Evolutionary conservation across 1,139 yeast genomes (phyloP).

Genomic region (Sugiyamaella pinicola): DNA sequence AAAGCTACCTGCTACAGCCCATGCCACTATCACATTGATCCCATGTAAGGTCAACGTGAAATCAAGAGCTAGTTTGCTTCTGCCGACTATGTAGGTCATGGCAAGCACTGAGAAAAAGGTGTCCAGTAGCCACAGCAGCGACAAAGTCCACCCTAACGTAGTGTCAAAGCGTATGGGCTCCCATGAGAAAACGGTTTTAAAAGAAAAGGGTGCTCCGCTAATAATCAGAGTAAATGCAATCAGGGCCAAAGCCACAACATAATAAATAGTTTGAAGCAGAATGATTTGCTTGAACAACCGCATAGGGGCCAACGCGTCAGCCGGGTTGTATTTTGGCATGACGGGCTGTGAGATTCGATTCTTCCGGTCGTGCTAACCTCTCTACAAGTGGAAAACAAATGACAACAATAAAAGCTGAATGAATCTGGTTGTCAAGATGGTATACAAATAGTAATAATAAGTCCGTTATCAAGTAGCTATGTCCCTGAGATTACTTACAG

Average conservation of each 20-base stretch:
- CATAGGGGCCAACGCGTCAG: conserved; percentile 43
- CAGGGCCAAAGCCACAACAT: conserved; percentile 41
- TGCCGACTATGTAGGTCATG: conserved; percentile 83
- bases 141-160: conserved; percentile 75
- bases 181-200: conserved; percentile 84
- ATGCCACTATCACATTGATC: conserved; percentile 69
- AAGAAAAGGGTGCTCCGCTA: conserved; percentile 49
- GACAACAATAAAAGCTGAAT: too few species aligned
- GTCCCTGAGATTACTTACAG: too few species aligned
- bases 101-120: conserved; percentile 64
- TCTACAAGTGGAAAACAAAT: too few species aligned
- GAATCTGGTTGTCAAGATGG: too few species aligned
- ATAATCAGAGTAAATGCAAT: conserved; percentile 43
- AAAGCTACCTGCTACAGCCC: conserved; percentile 63
- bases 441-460: too few species aligned
- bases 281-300: conserved; percentile 45
- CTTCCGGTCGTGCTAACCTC: too few species aligned
- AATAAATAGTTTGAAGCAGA: conserved; percentile 43
- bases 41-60: conserved; percentile 89
- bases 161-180: conserved; percentile 70
- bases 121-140: conserved; percentile 77
- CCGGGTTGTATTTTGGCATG: conserved; percentile 12
- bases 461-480: too few species aligned
- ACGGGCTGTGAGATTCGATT: background rate
- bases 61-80: conserved; percentile 94